A percentile compares a stretch with the other conserved stretches of the same genome.
These are phyloP conservation scores for Cardamine resedifolia DNA, from an alignment of 345 rosid species.

Conservation along the genomic window DNA sequence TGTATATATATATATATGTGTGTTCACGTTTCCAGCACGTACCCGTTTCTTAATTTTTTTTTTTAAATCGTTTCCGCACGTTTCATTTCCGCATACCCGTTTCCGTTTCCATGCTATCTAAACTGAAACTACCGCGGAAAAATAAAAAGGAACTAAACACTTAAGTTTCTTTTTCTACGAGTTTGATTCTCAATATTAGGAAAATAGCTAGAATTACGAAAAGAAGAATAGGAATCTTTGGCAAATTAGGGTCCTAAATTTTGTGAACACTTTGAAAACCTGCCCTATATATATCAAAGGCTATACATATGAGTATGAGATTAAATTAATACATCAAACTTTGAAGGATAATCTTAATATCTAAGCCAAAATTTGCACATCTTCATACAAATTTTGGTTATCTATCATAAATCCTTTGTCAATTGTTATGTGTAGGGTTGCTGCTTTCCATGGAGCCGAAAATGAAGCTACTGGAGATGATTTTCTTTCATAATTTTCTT, in stretches of 20 bases:
- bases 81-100: too few species aligned
- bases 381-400: neutral
- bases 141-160: neutral
- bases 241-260: neutral
- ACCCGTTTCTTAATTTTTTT: too few species aligned
- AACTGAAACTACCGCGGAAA: too few species aligned
- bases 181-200: neutral
- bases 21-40: too few species aligned
- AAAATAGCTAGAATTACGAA: neutral
- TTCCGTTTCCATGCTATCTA: too few species aligned
- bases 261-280: neutral
- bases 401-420: neutral
- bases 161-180: neutral
- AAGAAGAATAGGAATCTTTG: neutral
- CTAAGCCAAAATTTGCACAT: neutral
- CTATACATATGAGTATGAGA: neutral
- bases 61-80: too few species aligned
- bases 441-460: constrained; percentile 50
- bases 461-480: constrained; percentile 4
- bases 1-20: too few species aligned
- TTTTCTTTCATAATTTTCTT: neutral
- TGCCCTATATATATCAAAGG: neutral
- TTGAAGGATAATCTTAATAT: neutral
- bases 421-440: constrained; percentile 45
- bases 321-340: neutral